A percentile compares a stretch with the other conserved stretches of the same genome.
Conservation (phyloP, 2,329 filamentous ascomycete genomes). For the Teratosphaeriaceae sp. region DNA sequence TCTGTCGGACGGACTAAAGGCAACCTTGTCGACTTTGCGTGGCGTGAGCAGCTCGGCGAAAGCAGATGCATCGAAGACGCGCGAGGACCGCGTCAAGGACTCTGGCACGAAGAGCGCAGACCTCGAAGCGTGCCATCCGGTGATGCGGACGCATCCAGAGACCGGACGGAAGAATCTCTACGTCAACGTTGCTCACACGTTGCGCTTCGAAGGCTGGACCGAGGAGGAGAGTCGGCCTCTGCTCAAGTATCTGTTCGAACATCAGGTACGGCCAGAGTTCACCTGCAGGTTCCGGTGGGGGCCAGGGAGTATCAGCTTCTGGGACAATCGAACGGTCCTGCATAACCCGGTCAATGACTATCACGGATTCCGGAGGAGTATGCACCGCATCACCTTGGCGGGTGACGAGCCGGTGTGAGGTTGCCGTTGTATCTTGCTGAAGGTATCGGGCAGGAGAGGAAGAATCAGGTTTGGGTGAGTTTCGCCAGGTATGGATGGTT, state of each 20-base stretch:
- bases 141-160: slow-evolving; percentile 68
- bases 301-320: slow-evolving; percentile 69
- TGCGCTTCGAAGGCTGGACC: slow-evolving; percentile 72
- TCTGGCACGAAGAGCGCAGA: slow-evolving; percentile 68
- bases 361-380: slow-evolving; percentile 10
- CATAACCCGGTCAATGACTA: slow-evolving; percentile 11
- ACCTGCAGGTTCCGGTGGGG: slow-evolving; percentile 71
- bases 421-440: neutral
- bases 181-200: slow-evolving; percentile 77
- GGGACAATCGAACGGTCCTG: slow-evolving; percentile 64
- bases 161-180: slow-evolving; percentile 77
- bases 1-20: slow-evolving; percentile 71
- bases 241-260: slow-evolving; percentile 67
- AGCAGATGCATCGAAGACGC: slow-evolving; percentile 34
- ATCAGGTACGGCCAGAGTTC: slow-evolving; percentile 64
- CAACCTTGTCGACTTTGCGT: slow-evolving; percentile 57
- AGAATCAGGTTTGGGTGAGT: neutral
- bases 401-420: slow-evolving; percentile 6
- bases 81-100: slow-evolving; percentile 45
- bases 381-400: slow-evolving; percentile 9
- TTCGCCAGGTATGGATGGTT: slow-evolving; percentile 11
- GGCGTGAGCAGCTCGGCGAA: slow-evolving; percentile 69
- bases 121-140: slow-evolving; percentile 63
- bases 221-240: slow-evolving; percentile 74
- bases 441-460: neutral